Base-by-base conservation (phyloP, 225 moss, liverwort and hornwort species). In the Lunularia cruciata region DNA sequence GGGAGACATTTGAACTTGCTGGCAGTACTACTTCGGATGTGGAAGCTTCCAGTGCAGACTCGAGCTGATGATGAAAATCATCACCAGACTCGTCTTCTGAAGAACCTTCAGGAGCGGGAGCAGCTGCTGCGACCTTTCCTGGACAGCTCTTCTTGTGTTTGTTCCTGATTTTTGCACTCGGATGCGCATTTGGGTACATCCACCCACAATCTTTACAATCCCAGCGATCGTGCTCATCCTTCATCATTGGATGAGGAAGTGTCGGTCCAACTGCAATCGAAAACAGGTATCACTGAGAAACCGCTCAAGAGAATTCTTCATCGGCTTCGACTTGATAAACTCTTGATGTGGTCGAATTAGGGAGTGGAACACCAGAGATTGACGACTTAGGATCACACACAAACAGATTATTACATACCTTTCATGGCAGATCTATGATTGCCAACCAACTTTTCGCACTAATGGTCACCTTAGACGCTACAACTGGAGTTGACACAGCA, bases 101-200 rank as follows among this genome's bases (percentile, higher is more conserved):
- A 20, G 66, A 67, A 5, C 47, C 66, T 25, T 30, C 66, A 32
- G 63, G 22, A 23, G 48, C 63, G n/a, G 5, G 3, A 40, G 40
- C 40, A 42, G 63, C 6, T 23, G 18, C 39, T 26, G 60, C 5
- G 3, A 48, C 72, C 63, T 40, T 63, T 10, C 63, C 63, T 43
- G 63, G 4, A 33, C 66, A 67, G 28, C 52, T 46, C 45, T 72
- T 72, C 48, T 72, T 72, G 49, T 72, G 72, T 31, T 72, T 49
- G 28, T 33, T 61, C 48, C 61, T 72, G 23, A 43, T 39, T 36
- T 72, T 72, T 2, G 72, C 48, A 52, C 72, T 72, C 8, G 72
- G 72, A 33, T 72, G 61, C 19, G 72, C 60, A 51, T 72, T 72
- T 15, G 72, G 72, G n/a, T 72, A 72, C 7, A 13, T 72, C 72